These are phyloP conservation scores for Zelopaecilomyces penicillatus DNA, from an alignment of 2,329 filamentous ascomycete species.

Conservation along the genomic window DNA sequence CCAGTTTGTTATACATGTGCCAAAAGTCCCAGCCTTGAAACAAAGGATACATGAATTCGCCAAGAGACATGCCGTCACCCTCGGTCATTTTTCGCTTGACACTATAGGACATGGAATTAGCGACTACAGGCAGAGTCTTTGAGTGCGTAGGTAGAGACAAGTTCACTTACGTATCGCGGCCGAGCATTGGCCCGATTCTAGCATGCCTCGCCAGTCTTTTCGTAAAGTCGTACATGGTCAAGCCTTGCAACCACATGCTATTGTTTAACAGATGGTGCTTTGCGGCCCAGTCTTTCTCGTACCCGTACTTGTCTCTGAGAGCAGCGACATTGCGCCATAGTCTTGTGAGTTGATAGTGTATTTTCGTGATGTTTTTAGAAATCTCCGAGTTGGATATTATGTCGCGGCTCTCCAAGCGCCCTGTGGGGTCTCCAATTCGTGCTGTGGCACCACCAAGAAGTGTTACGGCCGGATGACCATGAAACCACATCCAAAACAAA, in stretches of 20 bases:
- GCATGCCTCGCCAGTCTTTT: slow-evolving; percentile 64
- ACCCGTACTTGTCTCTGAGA: slow-evolving; percentile 58
- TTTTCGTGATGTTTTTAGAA: slow-evolving; percentile 56
- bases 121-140: background rate
- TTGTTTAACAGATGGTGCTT: slow-evolving; percentile 69
- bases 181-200: slow-evolving; percentile 78
- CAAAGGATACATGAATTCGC: slow-evolving; percentile 87
- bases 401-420: slow-evolving; percentile 54
- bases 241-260: slow-evolving; percentile 67
- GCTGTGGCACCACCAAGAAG: slow-evolving; percentile 69
- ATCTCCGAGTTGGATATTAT: slow-evolving; percentile 42
- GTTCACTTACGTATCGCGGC: slow-evolving; percentile 68
- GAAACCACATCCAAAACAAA: slow-evolving; percentile 73
- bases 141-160: background rate
- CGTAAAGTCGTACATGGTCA: slow-evolving; percentile 67
- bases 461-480: slow-evolving; percentile 60
- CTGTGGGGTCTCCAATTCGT: slow-evolving; percentile 71
- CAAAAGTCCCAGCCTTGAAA: slow-evolving; percentile 97
- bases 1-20: slow-evolving; percentile 62
- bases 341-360: slow-evolving; percentile 60
- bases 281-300: slow-evolving; percentile 55
- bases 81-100: slow-evolving; percentile 78
- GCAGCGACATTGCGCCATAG: slow-evolving; percentile 67
- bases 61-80: slow-evolving; percentile 87
- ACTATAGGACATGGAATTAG: slow-evolving; percentile 14